A percentile compares a stretch with the other conserved stretches of the same genome.
These are phyloP conservation scores for Zalaria obscura DNA, from an alignment of 2,329 filamentous ascomycete species.

Conservation along the genomic window DNA sequence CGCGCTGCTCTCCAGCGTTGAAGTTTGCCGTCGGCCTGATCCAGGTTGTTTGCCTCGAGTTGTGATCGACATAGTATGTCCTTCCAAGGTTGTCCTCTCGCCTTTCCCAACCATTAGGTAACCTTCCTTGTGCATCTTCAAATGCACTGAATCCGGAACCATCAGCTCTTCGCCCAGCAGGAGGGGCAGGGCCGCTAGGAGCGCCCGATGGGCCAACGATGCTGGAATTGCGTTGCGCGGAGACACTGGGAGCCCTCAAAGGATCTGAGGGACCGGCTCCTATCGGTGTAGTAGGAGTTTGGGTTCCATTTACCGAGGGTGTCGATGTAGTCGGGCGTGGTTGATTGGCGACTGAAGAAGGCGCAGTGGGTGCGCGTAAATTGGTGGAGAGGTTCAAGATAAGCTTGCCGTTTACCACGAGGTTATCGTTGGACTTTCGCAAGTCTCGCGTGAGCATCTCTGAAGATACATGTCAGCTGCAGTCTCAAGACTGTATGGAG, in stretches of 20 bases:
- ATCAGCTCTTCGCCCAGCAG: constrained; percentile 23
- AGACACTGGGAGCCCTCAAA: constrained; percentile 8
- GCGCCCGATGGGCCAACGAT: constrained; percentile 9
- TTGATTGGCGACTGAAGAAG: constrained; percentile 23
- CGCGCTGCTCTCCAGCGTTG: constrained; percentile 62
- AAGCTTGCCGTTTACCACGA: constrained; percentile 93
- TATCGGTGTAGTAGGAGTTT: constrained; percentile 23
- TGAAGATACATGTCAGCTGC: constrained; percentile 19
- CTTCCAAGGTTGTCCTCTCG: constrained; percentile 88
- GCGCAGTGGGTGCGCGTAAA: constrained; percentile 53
- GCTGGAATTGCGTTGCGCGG: constrained; percentile 3
- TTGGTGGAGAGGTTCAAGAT: constrained; percentile 96
- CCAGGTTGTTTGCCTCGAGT: constrained; percentile 94
- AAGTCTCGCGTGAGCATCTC: constrained; percentile 97
- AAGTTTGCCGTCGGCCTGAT: constrained; percentile 70
- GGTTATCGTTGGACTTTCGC: constrained; percentile 95
- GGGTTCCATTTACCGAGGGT: constrained; percentile 18
- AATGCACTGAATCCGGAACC: constrained; percentile 67
- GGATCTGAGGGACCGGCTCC: constrained; percentile 23
- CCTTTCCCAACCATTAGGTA: constrained; percentile 90
- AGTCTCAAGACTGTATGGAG: constrained; percentile 3
- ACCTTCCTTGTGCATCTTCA: constrained; percentile 83
- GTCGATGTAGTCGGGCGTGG: constrained; percentile 20
- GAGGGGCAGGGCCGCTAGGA: constrained; percentile 3
- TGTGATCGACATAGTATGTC: constrained; percentile 97